A percentile compares a stretch with the other conserved stretches of the same genome.
phyloP scores from a whole-genome alignment of 2,329 filamentous ascomycete species.

The Stenocarpella maydis region DNA sequence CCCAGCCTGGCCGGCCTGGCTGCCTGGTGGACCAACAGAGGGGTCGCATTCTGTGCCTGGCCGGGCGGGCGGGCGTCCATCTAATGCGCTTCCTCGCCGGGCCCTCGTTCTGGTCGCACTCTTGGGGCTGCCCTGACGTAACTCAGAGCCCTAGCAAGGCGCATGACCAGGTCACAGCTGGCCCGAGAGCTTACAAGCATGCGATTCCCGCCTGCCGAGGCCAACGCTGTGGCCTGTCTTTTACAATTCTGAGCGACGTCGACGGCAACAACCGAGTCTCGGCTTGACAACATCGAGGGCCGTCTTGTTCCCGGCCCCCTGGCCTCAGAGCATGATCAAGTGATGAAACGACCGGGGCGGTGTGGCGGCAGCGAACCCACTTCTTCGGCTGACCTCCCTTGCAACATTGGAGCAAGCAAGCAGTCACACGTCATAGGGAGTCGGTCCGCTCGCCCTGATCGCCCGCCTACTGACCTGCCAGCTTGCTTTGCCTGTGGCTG shows the following conservation, averaged over 20 bases:
- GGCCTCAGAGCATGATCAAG: constrained; percentile 4
- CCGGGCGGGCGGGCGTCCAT: neutral
- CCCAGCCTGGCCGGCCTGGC: neutral
- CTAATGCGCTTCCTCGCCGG: constrained; percentile 2
- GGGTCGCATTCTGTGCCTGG: constrained; percentile 25
- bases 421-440: constrained; percentile 20
- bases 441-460: neutral
- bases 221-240: neutral
- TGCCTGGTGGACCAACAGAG: constrained; percentile 8
- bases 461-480: neutral
- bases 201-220: constrained; percentile 25
- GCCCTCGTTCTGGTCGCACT: neutral
- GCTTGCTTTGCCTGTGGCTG: neutral
- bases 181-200: constrained; percentile 23
- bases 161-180: constrained; percentile 30
- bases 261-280: neutral
- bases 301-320: neutral
- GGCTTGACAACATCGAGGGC: neutral
- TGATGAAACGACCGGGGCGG: constrained; percentile 22
- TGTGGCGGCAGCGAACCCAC: constrained; percentile 2
- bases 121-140: constrained; percentile 21
- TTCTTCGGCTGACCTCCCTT: constrained; percentile 9
- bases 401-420: too few relatives aligned
- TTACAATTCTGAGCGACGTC: neutral
- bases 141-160: constrained; percentile 11